phyloP scores from a whole-genome alignment of 352 stramenopile species.

The Peronospora destructor region DNA sequence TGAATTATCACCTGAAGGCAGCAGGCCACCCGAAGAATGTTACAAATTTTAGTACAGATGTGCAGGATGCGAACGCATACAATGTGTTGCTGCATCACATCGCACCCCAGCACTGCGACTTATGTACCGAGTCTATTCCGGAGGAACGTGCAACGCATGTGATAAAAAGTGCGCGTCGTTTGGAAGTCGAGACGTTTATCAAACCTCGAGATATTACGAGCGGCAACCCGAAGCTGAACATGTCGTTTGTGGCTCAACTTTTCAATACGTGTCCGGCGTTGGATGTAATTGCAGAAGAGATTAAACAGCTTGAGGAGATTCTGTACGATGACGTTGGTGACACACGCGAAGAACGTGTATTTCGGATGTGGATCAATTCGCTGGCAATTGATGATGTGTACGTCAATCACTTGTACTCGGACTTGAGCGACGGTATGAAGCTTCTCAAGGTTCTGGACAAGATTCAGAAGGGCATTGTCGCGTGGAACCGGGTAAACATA shows the following conservation, averaged over 20 bases:
- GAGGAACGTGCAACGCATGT: slow-evolving; percentile 73
- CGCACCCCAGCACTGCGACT: slow-evolving; percentile 59
- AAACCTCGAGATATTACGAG: slow-evolving; percentile 88
- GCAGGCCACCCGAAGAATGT: slow-evolving; percentile 64
- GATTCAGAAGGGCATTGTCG: slow-evolving; percentile 83
- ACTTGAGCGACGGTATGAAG: slow-evolving; percentile 84
- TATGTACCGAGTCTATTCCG: slow-evolving; percentile 42
- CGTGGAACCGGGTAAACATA: slow-evolving; percentile 87
- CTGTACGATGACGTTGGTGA: slow-evolving; percentile 83
- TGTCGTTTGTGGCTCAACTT: slow-evolving; percentile 86
- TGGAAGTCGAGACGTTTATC: slow-evolving; percentile 89
- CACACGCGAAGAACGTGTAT: slow-evolving; percentile 84
- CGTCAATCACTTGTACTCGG: slow-evolving; percentile 88
- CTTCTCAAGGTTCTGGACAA: slow-evolving; percentile 88
- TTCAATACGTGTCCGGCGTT: slow-evolving; percentile 89
- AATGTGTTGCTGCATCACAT: slow-evolving; percentile 86
- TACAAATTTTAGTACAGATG: slow-evolving; percentile 71
- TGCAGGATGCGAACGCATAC: slow-evolving; percentile 84
- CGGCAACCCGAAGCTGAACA: slow-evolving; percentile 90
- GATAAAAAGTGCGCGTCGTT: slow-evolving; percentile 74
- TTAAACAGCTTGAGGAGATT: slow-evolving; percentile 84
- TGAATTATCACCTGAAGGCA: slow-evolving; percentile 90
- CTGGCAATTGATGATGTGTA: slow-evolving; percentile 84
- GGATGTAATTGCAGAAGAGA: slow-evolving; percentile 71
- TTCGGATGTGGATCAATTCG: slow-evolving; percentile 92